Conservation (phyloP, 1,284 basidiomycete genomes). For the Gastroboletus turbinatus region DNA sequence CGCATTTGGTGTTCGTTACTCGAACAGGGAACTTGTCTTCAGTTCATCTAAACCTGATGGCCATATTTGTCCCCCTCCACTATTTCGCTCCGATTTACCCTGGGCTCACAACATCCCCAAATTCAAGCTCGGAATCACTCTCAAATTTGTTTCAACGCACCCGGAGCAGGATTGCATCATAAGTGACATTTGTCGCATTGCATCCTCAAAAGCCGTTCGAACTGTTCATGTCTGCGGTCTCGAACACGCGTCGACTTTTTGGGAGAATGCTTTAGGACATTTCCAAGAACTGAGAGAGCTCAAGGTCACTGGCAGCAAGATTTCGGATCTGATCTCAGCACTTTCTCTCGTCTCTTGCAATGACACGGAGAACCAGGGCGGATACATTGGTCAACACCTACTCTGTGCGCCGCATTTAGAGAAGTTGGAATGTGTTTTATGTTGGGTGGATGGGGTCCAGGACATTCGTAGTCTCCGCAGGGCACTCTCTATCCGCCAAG, state of each 20-base stretch:
- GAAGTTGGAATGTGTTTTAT: not conserved
- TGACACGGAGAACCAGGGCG: not conserved
- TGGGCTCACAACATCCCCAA: too few species aligned
- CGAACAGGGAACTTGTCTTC: too few species aligned
- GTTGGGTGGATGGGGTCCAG: not conserved
- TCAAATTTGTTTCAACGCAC: not conserved
- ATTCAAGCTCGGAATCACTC: not conserved
- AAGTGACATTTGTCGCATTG: not conserved
- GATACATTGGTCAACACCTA: not conserved
- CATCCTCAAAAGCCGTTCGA: too few species aligned
- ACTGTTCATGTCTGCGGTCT: too few species aligned
- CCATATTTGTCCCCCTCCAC: too few species aligned
- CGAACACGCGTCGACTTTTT: not conserved
- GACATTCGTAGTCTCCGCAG: not conserved
- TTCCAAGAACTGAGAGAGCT: not conserved
- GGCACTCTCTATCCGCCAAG: not conserved
- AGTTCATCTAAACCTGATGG: too few species aligned
- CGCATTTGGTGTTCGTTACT: too few species aligned
- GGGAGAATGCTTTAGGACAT: not conserved
- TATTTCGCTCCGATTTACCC: too few species aligned
- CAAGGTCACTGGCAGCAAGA: not conserved
- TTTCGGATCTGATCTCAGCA: not conserved
- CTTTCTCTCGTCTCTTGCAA: not conserved
- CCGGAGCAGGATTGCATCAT: not conserved
- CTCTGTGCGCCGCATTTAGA: not conserved